Percentiles rank a stretch among this genome's conserved stretches.
Evolutionary conservation across 495 filamentous ascomycete genomes (phyloP).

Genomic region (Penicillium canariense): DNA sequence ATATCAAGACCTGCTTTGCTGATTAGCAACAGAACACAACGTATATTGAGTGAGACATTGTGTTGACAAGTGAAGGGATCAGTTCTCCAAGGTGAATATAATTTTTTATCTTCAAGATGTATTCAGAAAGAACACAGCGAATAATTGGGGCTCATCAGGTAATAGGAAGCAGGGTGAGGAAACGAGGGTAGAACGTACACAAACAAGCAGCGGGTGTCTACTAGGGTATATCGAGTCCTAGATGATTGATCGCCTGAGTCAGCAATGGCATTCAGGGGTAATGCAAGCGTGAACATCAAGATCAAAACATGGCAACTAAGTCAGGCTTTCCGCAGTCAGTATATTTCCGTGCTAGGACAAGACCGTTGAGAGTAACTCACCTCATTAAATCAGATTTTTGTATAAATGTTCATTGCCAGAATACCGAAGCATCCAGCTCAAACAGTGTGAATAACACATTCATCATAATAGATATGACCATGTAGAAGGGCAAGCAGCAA

Average conservation of each 20-base stretch:
- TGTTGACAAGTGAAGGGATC: conserved; percentile 45
- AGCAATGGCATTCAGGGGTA: conserved; percentile 31
- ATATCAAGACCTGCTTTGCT: conserved; percentile 20
- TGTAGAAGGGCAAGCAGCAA: conserved; percentile 25
- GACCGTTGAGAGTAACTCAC: conserved; percentile 44
- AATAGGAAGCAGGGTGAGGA: conserved; percentile 9
- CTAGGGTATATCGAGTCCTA: conserved; percentile 19
- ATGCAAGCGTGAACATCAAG: conserved; percentile 27
- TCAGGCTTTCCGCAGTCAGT: conserved; percentile 52
- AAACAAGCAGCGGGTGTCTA: conserved; percentile 8
- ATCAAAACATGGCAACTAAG: conserved; percentile 41
- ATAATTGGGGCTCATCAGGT: conserved; percentile 69
- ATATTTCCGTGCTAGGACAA: not conserved
- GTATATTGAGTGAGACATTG: conserved; percentile 17
- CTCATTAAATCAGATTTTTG: conserved; percentile 99
- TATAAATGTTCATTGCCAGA: conserved; percentile 76
- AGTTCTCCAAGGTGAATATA: conserved; percentile 95
- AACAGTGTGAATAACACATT: conserved; percentile 97
- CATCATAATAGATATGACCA: conserved; percentile 62
- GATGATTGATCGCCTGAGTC: conserved; percentile 25
- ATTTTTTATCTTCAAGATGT: conserved; percentile 65
- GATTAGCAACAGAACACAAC: conserved; percentile 22
- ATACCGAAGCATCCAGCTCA: conserved; percentile 61
- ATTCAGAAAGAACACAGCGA: conserved; percentile 81
- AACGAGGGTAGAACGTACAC: conserved; percentile 27